A percentile compares a stretch with the other conserved stretches of the same genome.
Conservation (phyloP, 106 monocot species). For the Xerophyta viscosa region DNA sequence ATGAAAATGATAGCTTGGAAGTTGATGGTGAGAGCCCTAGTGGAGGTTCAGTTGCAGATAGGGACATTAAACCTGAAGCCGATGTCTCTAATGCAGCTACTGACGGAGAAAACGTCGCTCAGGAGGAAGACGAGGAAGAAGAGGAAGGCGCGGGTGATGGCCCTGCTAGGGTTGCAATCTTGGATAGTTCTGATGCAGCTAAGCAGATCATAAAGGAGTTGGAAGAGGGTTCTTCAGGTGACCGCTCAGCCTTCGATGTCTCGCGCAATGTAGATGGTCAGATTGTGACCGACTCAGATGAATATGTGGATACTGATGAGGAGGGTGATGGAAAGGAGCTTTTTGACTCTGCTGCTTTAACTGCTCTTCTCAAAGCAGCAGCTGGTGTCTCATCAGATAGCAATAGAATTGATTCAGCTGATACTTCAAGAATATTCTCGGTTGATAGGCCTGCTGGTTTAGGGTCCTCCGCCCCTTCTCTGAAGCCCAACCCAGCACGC, state of each 20-base stretch:
- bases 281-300: conserved; percentile 42
- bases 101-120: conserved; percentile 15
- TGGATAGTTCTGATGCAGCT: conserved; percentile 42
- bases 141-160: conserved; percentile 18
- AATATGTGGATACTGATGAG: conserved; percentile 51
- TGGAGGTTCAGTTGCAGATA: background rate
- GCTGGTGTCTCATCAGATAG: conserved; percentile 50
- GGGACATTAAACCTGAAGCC: conserved; percentile 11
- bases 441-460: conserved; percentile 72
- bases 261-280: conserved; percentile 36
- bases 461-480: conserved; percentile 54
- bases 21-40: background rate
- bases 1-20: background rate
- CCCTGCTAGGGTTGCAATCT: conserved; percentile 46
- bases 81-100: conserved; percentile 9
- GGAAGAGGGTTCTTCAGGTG: conserved; percentile 29
- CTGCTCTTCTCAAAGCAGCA: conserved; percentile 78
- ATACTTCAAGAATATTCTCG: conserved; percentile 50
- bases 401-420: conserved; percentile 29
- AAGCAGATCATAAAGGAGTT: conserved; percentile 53
- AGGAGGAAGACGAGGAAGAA: conserved; percentile 26
- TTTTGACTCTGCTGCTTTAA: conserved; percentile 68
- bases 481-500: conserved; percentile 37
- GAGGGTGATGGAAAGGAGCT: conserved; percentile 45
- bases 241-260: conserved; percentile 12